A percentile compares a stretch with the other conserved stretches of the same genome.
phyloP scores from a whole-genome alignment of 306 rosid genomes.

The Alnus rubra region DNA sequence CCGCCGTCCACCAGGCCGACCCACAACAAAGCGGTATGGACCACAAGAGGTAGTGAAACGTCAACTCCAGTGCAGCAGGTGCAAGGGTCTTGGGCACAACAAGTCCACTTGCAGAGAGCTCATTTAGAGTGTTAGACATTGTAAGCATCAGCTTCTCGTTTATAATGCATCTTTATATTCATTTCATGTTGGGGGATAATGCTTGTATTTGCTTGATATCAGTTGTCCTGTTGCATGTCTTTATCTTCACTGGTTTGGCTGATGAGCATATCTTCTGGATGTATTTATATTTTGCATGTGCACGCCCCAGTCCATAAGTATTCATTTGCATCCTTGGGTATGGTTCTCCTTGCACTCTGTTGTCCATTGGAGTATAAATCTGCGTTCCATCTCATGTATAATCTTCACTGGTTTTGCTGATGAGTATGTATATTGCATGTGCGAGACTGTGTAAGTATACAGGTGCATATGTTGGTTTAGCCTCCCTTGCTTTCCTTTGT shows the following conservation, averaged over 20 bases:
- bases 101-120: conserved; percentile 87
- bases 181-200: not conserved
- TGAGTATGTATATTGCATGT: not conserved
- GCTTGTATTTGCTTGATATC: not conserved
- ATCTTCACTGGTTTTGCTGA: not conserved
- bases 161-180: not conserved
- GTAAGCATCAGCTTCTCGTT: conserved; percentile 39
- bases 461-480: not conserved
- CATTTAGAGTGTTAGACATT: conserved; percentile 31
- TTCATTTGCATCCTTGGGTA: not conserved
- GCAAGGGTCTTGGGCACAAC: conserved; percentile 96
- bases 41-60: conserved; percentile 71
- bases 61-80: conserved; percentile 90
- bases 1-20: conserved; percentile 93
- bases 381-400: not conserved
- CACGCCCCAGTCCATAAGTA: not conserved
- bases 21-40: conserved; percentile 69
- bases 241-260: not conserved
- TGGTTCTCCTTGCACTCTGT: not conserved
- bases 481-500: not conserved
- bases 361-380: not conserved
- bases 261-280: not conserved
- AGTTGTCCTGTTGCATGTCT: not conserved
- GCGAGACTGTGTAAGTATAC: too few species aligned
- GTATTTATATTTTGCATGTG: not conserved